Evolutionary conservation across 2,329 filamentous ascomycete species (phyloP).

Genomic region (Pyrenochaeta sp.): DNA sequence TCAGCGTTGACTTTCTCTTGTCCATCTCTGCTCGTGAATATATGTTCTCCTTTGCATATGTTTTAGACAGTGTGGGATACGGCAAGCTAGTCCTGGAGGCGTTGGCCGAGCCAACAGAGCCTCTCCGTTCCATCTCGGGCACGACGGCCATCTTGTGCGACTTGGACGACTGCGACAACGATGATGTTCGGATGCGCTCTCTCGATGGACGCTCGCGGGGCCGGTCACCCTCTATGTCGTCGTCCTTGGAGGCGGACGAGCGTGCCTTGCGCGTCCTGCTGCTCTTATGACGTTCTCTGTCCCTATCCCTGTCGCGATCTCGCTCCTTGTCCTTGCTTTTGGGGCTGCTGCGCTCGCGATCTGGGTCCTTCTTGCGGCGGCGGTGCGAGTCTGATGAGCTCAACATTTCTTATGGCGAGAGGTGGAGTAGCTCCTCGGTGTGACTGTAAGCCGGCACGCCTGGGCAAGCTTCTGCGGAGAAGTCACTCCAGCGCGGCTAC

Average conservation of each 20-base stretch:
- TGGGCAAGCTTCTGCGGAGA: constrained; percentile 27
- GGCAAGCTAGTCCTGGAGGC: constrained; percentile 61
- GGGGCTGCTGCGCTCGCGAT: constrained; percentile 36
- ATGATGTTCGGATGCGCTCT: constrained; percentile 38
- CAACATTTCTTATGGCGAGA: constrained; percentile 33
- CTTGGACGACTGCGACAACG: constrained; percentile 35
- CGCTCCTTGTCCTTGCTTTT: constrained; percentile 39
- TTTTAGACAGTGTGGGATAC: constrained; percentile 87
- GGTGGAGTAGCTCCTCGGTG: constrained; percentile 29
- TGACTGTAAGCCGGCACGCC: constrained; percentile 25
- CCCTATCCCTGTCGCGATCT: constrained; percentile 24
- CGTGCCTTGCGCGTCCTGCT: constrained; percentile 40
- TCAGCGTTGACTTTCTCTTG: constrained; percentile 42
- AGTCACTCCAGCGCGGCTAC: constrained; percentile 40
- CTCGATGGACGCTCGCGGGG: constrained; percentile 32
- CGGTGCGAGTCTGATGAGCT: constrained; percentile 46
- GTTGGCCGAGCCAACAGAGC: constrained; percentile 44
- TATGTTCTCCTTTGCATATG: constrained; percentile 87
- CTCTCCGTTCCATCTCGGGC: constrained; percentile 58
- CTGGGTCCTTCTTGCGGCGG: constrained; percentile 48
- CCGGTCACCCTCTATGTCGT: constrained; percentile 29
- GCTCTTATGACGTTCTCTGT: constrained; percentile 42
- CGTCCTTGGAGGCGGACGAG: constrained; percentile 40
- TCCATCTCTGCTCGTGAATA: constrained; percentile 60
- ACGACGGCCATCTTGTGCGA: constrained; percentile 51